Conservation (phyloP, 2,329 filamentous ascomycete species). For the Botrytis sinoallii region DNA sequence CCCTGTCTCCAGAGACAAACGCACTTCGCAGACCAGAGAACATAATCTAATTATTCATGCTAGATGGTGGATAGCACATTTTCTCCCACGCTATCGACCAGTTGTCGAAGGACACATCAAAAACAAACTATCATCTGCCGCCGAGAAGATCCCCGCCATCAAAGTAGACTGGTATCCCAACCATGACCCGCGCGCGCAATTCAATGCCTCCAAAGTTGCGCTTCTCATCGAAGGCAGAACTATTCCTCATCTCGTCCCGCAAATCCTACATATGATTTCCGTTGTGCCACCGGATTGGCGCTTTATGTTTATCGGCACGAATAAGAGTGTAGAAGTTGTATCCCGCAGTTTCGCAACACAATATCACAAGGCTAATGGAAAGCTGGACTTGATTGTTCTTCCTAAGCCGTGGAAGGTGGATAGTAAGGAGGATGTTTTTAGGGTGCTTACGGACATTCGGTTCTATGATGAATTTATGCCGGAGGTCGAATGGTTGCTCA, state of each 20-base stretch:
- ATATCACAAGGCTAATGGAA: slow-evolving; percentile 49
- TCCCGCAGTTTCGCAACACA: slow-evolving; percentile 47
- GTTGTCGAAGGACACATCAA: slow-evolving; percentile 41
- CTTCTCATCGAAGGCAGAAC: slow-evolving; percentile 54
- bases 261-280: slow-evolving; percentile 55
- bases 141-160: slow-evolving; percentile 33
- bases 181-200: slow-evolving; percentile 31
- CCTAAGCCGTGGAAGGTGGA: slow-evolving; percentile 28
- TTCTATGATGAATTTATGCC: slow-evolving; percentile 47
- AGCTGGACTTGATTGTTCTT: slow-evolving; percentile 33
- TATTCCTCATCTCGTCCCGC: slow-evolving; percentile 49
- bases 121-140: slow-evolving; percentile 29
- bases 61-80: slow-evolving; percentile 49
- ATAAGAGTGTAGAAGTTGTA: slow-evolving; percentile 46
- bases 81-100: slow-evolving; percentile 46
- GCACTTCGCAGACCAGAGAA: neutral
- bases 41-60: neutral
- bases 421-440: slow-evolving; percentile 50
- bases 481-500: slow-evolving; percentile 52
- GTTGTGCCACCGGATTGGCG: slow-evolving; percentile 57
- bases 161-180: slow-evolving; percentile 36
- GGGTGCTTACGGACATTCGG: slow-evolving; percentile 52
- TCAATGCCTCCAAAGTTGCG: slow-evolving; percentile 47
- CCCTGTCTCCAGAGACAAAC: neutral
- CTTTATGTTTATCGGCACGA: slow-evolving; percentile 52